Evolutionary conservation across 805 yeast species (phyloP), one percentile per base, ranked within the genome.

Genomic region (Saccharomycopsis capsularis): DNA sequence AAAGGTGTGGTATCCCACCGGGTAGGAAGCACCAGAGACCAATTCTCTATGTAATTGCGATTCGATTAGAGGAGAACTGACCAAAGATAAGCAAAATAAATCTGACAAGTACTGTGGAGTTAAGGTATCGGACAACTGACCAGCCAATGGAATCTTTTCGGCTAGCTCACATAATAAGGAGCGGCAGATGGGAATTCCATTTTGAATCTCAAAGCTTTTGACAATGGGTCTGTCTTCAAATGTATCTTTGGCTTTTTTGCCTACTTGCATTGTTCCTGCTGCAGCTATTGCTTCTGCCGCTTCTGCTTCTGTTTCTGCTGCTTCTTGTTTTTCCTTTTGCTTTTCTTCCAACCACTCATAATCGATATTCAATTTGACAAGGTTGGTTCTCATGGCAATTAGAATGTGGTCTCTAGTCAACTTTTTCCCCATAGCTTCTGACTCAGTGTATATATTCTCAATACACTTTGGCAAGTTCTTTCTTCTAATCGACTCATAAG

Each of bases 61-160:
- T 58, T 75, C 79, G 27, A 68, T 55, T 38, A 71, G 63, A 3
- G 71, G 62, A 2, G 75, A 65, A 29, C 70, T 68, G 4, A 75
- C 66, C 27, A 73, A 55, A 0, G 75, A 75, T 23, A 74, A 54
- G 52, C 74, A 64, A 57, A 66, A 71, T 49, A 73, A 60, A 56
- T 76, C 81, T 1, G 74, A 62, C 42, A 71, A 66, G 59, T 70
- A 75, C 50, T 75, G 78, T 1, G 79, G 78, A 2, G 77, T 67
- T 34, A 76, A 64, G 2, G 76, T 72, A 57, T 74, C 78, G 21
- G 71, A 62, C 44, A 71, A 58, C 48, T 69, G 71, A 11, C 74
- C 74, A 2, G 70, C 73, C 18, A 76, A 55, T 2, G 79, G 77
- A 51, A 72, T 65, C 38, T 63, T 61, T 41, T 63, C 66, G 3